These are phyloP conservation scores for Claviceps sp. DNA, from an alignment of 2,329 filamentous ascomycete genomes.

Conservation along the genomic window DNA sequence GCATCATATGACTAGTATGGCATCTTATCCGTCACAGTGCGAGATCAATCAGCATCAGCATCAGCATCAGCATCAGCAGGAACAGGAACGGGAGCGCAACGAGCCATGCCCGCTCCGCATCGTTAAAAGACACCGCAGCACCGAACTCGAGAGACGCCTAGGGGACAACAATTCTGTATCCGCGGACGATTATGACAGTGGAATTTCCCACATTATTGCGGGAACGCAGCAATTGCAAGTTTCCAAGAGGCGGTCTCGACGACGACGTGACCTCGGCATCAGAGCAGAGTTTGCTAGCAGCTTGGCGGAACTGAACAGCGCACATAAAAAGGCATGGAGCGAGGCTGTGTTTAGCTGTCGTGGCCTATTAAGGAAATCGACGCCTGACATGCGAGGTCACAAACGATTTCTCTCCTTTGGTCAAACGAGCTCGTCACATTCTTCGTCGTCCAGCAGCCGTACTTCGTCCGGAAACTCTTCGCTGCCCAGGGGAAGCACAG, in stretches of 20 bases:
- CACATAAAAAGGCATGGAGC: conserved; percentile 6
- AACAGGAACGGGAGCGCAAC: conserved; percentile 7
- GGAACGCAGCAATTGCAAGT: conserved; percentile 5
- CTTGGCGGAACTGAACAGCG: conserved; percentile 5
- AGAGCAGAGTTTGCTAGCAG: conserved; percentile 4
- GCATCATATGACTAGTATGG: conserved; percentile 18
- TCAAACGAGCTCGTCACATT: conserved; percentile 1
- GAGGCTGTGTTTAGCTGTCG: conserved; percentile 8
- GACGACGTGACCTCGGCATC: not conserved
- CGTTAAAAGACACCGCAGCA: conserved; percentile 23
- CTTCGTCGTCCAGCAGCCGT: conserved; percentile 1
- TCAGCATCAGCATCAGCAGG: not conserved
- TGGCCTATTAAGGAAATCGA: conserved; percentile 6
- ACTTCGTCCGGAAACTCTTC: conserved; percentile 2
- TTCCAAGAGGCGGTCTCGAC: conserved; percentile 6
- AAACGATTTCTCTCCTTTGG: conserved; percentile 3
- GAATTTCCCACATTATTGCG: not conserved
- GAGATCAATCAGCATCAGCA: not conserved
- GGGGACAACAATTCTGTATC: not conserved
- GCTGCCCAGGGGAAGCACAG: not conserved
- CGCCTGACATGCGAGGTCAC: conserved; percentile 4
- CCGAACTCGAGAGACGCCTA: not conserved
- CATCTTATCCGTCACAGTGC: conserved; percentile 11
- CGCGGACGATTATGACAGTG: not conserved
- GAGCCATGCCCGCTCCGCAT: conserved; percentile 36